A percentile compares a stretch with the other conserved stretches of the same genome.
phyloP scores from a whole-genome alignment of 176 grass and related monocot genomes.

The Zoysia japonica region DNA sequence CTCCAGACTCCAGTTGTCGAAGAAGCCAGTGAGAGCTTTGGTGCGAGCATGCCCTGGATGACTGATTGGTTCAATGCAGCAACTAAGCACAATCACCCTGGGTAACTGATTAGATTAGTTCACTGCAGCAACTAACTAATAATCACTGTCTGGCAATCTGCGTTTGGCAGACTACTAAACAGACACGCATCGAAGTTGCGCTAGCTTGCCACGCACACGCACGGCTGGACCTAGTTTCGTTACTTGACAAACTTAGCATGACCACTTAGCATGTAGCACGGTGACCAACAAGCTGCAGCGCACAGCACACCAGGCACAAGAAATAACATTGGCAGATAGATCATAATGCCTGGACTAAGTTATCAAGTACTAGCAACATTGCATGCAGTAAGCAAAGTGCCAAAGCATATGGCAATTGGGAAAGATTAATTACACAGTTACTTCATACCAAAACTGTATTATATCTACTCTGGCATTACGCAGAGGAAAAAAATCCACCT shows the following conservation, averaged over 20 bases:
- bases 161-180: neutral
- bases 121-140: neutral
- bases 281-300: neutral
- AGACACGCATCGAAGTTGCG: neutral
- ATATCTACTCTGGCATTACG: constrained; percentile 30
- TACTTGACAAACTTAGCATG: too few relatives aligned
- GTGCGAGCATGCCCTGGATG: neutral
- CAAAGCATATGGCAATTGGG: neutral
- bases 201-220: neutral
- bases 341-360: neutral
- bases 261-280: neutral
- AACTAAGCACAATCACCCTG: too few relatives aligned
- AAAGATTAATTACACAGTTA: neutral
- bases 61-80: neutral
- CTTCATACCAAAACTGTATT: constrained; percentile 43
- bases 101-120: neutral
- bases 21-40: neutral
- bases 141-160: neutral
- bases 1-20: neutral
- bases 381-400: constrained; percentile 6
- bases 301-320: neutral
- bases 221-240: too few relatives aligned
- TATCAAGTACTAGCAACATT: neutral
- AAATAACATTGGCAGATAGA: neutral
- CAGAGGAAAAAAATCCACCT: constrained; percentile 26